These are phyloP conservation scores for Abelmoschus esculentus DNA, from an alignment of 345 rosid species.

Conservation along the genomic window DNA sequence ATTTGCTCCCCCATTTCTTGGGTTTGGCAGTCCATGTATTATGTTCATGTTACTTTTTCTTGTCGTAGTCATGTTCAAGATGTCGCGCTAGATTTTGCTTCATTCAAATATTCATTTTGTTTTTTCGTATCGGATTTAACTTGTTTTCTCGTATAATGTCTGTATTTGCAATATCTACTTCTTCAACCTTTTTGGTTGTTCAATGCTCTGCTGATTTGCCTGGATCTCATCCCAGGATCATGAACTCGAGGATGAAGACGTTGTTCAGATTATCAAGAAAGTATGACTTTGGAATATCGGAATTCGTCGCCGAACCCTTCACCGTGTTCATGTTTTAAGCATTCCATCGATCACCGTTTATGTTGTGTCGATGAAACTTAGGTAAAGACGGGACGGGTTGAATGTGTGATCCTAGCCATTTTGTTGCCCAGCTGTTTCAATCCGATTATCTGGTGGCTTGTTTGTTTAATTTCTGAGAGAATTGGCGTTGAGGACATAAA, in stretches of 20 bases:
- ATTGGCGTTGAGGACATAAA: neutral
- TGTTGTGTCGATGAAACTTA: neutral
- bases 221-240: constrained; percentile 51
- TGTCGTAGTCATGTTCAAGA: too few relatives aligned
- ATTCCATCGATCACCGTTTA: neutral
- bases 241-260: constrained; percentile 98
- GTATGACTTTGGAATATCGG: constrained; percentile 28
- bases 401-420: too few relatives aligned
- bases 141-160: too few relatives aligned
- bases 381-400: too few relatives aligned
- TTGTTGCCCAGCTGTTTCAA: neutral
- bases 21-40: too few relatives aligned
- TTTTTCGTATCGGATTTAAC: too few relatives aligned
- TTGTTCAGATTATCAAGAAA: constrained; percentile 92
- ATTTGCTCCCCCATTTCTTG: too few relatives aligned
- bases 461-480: neutral
- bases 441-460: neutral
- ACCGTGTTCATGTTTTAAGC: neutral
- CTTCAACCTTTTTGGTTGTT: too few relatives aligned
- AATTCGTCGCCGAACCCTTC: neutral
- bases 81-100: too few relatives aligned
- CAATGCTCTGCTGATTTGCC: neutral
- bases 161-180: too few relatives aligned
- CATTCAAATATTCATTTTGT: too few relatives aligned
- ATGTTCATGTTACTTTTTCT: too few relatives aligned